Base-by-base conservation (phyloP, 192 early-diverging fungal genomes). In the Mortierella hygrophila region DNA sequence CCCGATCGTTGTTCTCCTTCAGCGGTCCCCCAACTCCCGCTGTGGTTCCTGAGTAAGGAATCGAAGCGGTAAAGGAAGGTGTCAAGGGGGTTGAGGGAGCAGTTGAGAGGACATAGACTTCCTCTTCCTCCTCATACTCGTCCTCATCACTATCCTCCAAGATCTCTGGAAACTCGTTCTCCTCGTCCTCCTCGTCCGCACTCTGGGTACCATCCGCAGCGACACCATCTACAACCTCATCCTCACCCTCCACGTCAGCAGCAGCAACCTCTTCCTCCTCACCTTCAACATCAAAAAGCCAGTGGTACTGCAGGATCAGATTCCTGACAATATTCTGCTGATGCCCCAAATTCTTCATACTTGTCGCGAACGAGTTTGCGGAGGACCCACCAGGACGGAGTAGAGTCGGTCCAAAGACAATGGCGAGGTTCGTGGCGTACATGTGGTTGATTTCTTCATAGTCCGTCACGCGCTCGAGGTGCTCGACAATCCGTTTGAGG, bases 381-480 rank as follows among this genome's bases (percentile, higher is more conserved):
- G 92, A 91, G 37, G 90, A 88, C 29, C 92, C 90, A 0, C 93
- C 93, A 4, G 92, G 93, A 23, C 93, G 92, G 40, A 99, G 83
- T 70, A 99, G 87, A 21, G 96, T 97, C 1, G 98, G 98, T 2
- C 97, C 97, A 95, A 97, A 99, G n/a, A 99, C 95, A 82, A 99
- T 97, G 0, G 96, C 94, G 70, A 99, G 92, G 77, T 99, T 99
- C 37, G 91, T 92, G 11, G 94, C 93, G 76, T 95, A 95, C 98
- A 99, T 99, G 77, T 96, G 94, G 82, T 97, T 99, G 63, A 93
- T 89, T 44, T 92, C 91, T 78, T 95, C 94, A 47, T 90, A 95
- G 76, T 96, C 95, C 5, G 95, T 96, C 7, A 96, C 93, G 26
- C 91, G 89, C 76, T 94, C 94, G 70, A 96, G 82, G 73, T 96